Evolutionary conservation across 805 yeast genomes (phyloP).

Genomic region (Danielia oregonensis): DNA sequence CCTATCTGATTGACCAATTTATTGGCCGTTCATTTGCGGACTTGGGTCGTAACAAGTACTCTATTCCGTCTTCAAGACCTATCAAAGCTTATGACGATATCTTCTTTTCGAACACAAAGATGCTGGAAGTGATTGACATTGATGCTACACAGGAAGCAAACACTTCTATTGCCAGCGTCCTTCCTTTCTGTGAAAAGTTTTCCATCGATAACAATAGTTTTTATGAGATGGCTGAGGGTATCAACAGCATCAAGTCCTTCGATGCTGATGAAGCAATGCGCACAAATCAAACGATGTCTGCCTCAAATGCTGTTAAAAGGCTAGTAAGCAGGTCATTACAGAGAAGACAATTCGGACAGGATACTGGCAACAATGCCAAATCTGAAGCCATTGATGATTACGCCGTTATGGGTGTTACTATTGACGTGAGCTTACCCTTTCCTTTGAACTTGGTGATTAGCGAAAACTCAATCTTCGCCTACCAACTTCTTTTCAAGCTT

Average conservation of each 20-base stretch:
- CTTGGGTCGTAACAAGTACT: conserved; percentile 40
- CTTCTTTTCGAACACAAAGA: conserved; percentile 3
- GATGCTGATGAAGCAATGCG: conserved; percentile 49
- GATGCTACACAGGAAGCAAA: not conserved
- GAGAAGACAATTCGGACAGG: conserved; percentile 6
- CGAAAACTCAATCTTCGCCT: conserved; percentile 67
- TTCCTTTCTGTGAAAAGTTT: conserved; percentile 21
- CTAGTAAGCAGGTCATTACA: conserved; percentile 14
- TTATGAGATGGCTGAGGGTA: conserved; percentile 43
- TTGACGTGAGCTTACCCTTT: conserved; percentile 70
- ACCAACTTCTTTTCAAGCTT: conserved; percentile 76
- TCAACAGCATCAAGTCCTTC: conserved; percentile 50
- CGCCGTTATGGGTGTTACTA: conserved; percentile 48
- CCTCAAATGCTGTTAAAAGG: conserved; percentile 11
- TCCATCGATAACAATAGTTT: conserved; percentile 44
- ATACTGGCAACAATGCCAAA: conserved; percentile 3
- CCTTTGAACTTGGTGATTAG: conserved; percentile 78
- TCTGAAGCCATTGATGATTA: conserved; percentile 20
- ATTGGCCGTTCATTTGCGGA: conserved; percentile 50
- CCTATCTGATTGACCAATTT: conserved; percentile 50
- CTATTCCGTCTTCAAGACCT: conserved; percentile 21
- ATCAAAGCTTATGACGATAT: conserved; percentile 9
- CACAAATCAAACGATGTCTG: conserved; percentile 12
- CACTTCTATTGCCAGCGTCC: conserved; percentile 1
- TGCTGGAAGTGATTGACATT: not conserved